These are phyloP conservation scores for Xylariaceae sp. DNA, from an alignment of 2,329 filamentous ascomycete genomes.

Conservation along the genomic window DNA sequence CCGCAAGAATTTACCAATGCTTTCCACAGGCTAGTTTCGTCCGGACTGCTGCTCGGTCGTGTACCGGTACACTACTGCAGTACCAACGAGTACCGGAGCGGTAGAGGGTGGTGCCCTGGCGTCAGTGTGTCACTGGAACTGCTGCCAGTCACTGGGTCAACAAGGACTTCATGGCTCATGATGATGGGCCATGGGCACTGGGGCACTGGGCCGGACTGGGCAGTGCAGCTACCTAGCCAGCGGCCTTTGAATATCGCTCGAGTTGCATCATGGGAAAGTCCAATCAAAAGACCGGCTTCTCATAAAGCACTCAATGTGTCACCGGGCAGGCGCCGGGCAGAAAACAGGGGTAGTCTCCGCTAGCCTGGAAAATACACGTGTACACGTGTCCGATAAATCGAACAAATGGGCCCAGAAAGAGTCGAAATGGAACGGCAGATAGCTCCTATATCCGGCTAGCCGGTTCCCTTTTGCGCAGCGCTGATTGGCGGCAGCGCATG, in stretches of 20 bases:
- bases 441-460: not conserved
- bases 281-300: not conserved
- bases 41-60: not conserved
- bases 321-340: not conserved
- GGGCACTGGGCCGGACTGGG: not conserved
- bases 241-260: not conserved
- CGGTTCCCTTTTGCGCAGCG: not conserved
- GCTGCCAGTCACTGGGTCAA: not conserved
- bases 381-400: not conserved
- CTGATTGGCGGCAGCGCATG: not conserved
- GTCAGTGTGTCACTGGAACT: not conserved
- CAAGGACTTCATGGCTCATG: no score
- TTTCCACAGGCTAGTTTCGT: not conserved
- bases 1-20: not conserved
- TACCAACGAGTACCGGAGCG: no score
- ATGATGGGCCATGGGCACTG: not conserved
- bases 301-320: not conserved
- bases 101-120: no score
- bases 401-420: no score
- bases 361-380: not conserved
- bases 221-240: not conserved
- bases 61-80: not conserved
- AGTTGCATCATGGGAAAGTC: not conserved
- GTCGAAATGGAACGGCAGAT: not conserved
- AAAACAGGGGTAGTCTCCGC: not conserved